A percentile compares a stretch with the other conserved stretches of the same genome.
Evolutionary conservation across 2,329 filamentous ascomycete genomes (phyloP).

Genomic region (Talaromyces verruculosus): DNA sequence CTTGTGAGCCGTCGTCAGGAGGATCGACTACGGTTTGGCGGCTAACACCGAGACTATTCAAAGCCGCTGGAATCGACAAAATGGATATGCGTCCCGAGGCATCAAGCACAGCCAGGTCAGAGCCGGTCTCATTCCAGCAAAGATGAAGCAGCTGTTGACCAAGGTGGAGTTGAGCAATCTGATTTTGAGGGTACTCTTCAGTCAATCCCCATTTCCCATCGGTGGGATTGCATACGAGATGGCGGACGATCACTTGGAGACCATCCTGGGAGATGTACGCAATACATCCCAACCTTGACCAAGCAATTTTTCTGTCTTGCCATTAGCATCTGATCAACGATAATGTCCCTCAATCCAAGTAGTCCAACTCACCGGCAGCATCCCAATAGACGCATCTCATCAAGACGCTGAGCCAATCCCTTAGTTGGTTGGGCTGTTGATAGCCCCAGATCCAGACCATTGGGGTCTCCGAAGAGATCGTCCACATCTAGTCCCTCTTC

Average conservation of each 20-base stretch:
- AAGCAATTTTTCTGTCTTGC: conserved; percentile 68
- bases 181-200: conserved; percentile 64
- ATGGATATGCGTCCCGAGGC: conserved; percentile 74
- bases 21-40: conserved; percentile 66
- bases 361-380: conserved; percentile 71
- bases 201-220: conserved; percentile 75
- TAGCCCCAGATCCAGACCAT: conserved; percentile 57
- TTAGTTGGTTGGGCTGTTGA: conserved; percentile 59
- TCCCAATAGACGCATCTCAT: conserved; percentile 72
- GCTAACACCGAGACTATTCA: conserved; percentile 69
- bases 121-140: conserved; percentile 73
- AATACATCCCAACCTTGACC: conserved; percentile 85
- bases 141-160: conserved; percentile 74
- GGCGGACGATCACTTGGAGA: conserved; percentile 67
- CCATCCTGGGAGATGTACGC: conserved; percentile 76
- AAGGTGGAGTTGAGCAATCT: conserved; percentile 61
- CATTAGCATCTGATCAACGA: conserved; percentile 25
- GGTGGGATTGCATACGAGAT: conserved; percentile 66
- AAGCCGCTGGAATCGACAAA: conserved; percentile 65
- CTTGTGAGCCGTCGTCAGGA: conserved; percentile 70
- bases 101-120: conserved; percentile 82
- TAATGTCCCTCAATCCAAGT: neutral
- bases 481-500: conserved; percentile 60
- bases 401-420: conserved; percentile 69
- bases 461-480: conserved; percentile 71